A percentile compares a stretch with the other conserved stretches of the same genome.
Conservation (phyloP, 768 basidiomycete genomes). For the Auricularia sp. region DNA sequence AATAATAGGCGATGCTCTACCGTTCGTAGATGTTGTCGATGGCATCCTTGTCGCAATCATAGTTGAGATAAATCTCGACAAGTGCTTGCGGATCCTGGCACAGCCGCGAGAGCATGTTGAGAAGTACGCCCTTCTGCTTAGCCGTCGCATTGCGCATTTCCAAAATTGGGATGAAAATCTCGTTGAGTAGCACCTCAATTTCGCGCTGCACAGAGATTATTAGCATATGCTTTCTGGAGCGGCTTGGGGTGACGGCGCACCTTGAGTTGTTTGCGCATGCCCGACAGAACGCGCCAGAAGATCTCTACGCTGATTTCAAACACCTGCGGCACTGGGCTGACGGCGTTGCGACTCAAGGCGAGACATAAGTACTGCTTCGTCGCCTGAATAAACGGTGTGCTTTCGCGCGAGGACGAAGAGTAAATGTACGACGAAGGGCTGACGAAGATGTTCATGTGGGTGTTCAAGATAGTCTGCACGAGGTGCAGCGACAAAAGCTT, state of each 20-base stretch:
- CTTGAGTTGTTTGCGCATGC: conserved; percentile 94
- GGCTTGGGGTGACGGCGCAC: conserved; percentile 28
- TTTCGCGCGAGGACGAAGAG: conserved; percentile 80
- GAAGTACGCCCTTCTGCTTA: conserved; percentile 88
- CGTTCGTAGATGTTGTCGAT: conserved; percentile 96
- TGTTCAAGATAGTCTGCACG: conserved; percentile 82
- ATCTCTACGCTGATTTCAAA: conserved; percentile 98
- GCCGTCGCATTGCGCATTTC: conserved; percentile 96
- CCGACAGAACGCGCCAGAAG: conserved; percentile 91
- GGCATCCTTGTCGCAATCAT: conserved; percentile 94
- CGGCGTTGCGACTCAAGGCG: conserved; percentile 86
- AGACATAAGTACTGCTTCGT: conserved; percentile 94
- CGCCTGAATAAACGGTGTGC: conserved; percentile 84
- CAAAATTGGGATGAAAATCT: conserved; percentile 96
- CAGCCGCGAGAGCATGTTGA: conserved; percentile 77
- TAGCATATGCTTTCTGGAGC: not conserved
- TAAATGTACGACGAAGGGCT: conserved; percentile 86
- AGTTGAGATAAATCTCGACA: conserved; percentile 97
- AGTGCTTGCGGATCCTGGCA: conserved; percentile 96
- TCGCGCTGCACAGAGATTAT: conserved; percentile 63
- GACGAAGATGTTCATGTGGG: conserved; percentile 83
- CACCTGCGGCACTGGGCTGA: conserved; percentile 90
- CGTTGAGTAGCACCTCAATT: conserved; percentile 95
- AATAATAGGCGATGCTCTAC: conserved; percentile 31
- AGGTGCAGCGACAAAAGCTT: conserved; percentile 92